Percentiles rank a stretch among this genome's conserved stretches.
Evolutionary conservation across 2,329 filamentous ascomycete species (phyloP).

Genomic region (Sporothrix inflata): DNA sequence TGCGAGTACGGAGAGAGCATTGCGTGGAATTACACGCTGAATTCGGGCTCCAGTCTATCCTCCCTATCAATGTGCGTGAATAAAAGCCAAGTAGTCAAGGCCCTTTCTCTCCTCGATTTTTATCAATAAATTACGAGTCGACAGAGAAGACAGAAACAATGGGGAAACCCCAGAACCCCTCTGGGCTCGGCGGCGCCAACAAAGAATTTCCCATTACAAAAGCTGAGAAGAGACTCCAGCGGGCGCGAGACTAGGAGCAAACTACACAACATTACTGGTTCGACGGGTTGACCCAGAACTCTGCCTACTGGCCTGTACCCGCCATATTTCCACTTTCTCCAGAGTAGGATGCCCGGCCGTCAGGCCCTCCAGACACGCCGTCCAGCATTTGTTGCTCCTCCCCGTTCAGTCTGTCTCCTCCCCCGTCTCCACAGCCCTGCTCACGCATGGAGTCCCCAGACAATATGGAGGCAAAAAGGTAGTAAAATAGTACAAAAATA

Average conservation of each 20-base stretch:
- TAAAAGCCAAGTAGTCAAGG: not conserved
- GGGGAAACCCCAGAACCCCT: not conserved
- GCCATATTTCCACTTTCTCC: slow-evolving; percentile 22
- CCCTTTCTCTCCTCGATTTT: not conserved
- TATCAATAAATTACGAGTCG: not conserved
- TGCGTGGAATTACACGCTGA: not conserved
- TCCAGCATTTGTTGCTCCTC: not conserved
- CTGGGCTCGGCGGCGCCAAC: not conserved
- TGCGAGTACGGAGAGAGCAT: not conserved
- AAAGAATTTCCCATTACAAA: not conserved
- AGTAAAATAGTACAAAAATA: not conserved
- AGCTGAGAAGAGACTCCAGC: not conserved
- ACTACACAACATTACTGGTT: not conserved
- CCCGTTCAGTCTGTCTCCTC: not conserved
- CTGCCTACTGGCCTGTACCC: not conserved
- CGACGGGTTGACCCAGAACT: not conserved
- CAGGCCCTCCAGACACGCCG: not conserved
- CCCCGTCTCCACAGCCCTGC: slow-evolving; percentile 10
- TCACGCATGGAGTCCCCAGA: slow-evolving; percentile 6
- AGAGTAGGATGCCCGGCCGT: not conserved
- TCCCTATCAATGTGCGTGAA: not conserved
- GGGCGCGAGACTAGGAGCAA: not conserved
- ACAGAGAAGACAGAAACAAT: not conserved
- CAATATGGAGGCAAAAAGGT: slow-evolving; percentile 8
- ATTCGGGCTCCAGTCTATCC: not conserved